Evolutionary conservation across 2,329 filamentous ascomycete genomes (phyloP).

Genomic region (Aspergillus caelatus): DNA sequence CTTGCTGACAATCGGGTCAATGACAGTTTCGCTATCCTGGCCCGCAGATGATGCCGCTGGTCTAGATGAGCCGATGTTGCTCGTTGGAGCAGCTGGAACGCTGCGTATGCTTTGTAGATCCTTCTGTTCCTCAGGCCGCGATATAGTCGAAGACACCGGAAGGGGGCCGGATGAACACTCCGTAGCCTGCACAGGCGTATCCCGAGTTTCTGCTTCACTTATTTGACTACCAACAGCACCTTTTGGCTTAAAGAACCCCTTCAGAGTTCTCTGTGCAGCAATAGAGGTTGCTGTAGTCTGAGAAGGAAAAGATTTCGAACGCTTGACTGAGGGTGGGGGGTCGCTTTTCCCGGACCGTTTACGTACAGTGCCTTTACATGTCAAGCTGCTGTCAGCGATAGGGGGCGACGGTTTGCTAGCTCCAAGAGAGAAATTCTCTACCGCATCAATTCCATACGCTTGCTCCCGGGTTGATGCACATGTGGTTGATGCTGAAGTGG

Average conservation of each 20-base stretch:
- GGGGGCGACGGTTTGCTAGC: not conserved
- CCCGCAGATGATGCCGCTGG: constrained; percentile 17
- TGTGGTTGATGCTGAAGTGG: not conserved
- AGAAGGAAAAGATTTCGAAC: constrained; percentile 49
- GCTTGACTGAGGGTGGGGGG: constrained; percentile 47
- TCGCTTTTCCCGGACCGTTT: constrained; percentile 44
- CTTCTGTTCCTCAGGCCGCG: not conserved
- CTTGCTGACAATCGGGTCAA: constrained; percentile 71
- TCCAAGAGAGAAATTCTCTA: not conserved
- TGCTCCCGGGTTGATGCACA: constrained; percentile 2
- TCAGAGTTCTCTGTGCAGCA: constrained; percentile 66
- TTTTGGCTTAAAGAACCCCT: constrained; percentile 77
- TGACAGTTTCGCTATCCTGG: constrained; percentile 52
- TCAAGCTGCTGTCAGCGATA: not conserved
- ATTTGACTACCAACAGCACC: constrained; percentile 17
- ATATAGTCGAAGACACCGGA: not conserved
- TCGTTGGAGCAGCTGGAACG: not conserved
- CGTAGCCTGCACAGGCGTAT: not conserved
- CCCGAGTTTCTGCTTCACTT: not conserved
- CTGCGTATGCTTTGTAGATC: not conserved
- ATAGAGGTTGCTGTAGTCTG: constrained; percentile 26
- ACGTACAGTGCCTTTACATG: constrained; percentile 24
- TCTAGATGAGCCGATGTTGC: constrained; percentile 7
- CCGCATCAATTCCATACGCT: not conserved
- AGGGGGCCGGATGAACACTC: not conserved